Evolutionary conservation across 2,329 filamentous ascomycete species (phyloP).

Genomic region (Aquanectria penicillioides): DNA sequence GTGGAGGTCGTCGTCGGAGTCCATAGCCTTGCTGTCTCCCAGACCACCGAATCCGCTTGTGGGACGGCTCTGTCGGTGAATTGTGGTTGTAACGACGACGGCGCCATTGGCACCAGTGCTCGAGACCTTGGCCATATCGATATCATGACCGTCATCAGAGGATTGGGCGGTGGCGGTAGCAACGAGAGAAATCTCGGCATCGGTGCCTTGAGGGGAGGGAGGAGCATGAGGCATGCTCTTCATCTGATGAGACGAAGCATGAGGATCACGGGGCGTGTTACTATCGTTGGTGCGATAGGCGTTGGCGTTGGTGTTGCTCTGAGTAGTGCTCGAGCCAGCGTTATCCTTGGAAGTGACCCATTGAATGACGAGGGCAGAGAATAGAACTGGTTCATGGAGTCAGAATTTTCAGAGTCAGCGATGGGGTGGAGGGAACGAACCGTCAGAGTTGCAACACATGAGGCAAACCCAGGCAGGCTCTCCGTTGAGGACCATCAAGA

Average conservation of each 20-base stretch:
- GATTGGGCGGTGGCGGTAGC: conserved; percentile 29
- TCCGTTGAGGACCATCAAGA: conserved; percentile 67
- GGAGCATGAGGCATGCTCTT: conserved; percentile 12
- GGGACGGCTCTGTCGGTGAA: conserved; percentile 47
- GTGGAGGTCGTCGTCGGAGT: conserved; percentile 24
- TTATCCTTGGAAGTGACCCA: conserved; percentile 65
- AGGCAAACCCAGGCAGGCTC: conserved; percentile 74
- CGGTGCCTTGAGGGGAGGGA: conserved; percentile 30
- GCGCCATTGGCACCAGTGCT: conserved; percentile 30
- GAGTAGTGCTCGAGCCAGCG: conserved; percentile 45
- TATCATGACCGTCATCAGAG: conserved; percentile 26
- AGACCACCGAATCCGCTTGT: conserved; percentile 28
- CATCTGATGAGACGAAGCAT: conserved; percentile 5
- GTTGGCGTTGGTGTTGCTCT: conserved; percentile 5
- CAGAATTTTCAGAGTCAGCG: not conserved
- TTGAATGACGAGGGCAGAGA: conserved; percentile 69
- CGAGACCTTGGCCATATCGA: conserved; percentile 32
- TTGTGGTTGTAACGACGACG: conserved; percentile 52
- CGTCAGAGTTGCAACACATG: conserved; percentile 72
- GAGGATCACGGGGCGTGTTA: not conserved
- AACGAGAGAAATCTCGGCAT: conserved; percentile 42
- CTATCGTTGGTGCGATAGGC: not conserved
- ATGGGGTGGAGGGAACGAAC: conserved; percentile 49
- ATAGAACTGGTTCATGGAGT: conserved; percentile 57
- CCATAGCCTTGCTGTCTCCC: not conserved